Evolutionary conservation across 2,329 filamentous ascomycete genomes (phyloP).

Genomic region (Pyrenophora graminea): DNA sequence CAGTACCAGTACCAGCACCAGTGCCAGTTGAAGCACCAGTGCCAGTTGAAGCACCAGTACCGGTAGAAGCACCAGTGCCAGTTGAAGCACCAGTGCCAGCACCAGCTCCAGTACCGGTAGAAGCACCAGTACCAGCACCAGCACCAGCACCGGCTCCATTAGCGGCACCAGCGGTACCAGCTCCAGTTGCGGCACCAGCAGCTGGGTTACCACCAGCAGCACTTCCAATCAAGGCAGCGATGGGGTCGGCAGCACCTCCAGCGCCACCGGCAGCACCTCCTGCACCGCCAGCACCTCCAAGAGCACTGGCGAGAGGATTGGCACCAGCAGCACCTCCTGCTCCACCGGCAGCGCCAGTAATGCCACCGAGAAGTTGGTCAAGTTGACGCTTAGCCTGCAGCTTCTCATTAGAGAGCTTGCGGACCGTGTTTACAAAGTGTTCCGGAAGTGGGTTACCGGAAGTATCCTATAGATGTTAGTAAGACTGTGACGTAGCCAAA

Average conservation of each 20-base stretch:
- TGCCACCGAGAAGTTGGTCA: constrained; percentile 27
- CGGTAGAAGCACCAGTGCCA: background rate
- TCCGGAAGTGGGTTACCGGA: constrained; percentile 26
- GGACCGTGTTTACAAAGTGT: constrained; percentile 28
- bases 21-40: background rate
- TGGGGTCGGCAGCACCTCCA: constrained; percentile 4
- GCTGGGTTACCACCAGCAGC: background rate
- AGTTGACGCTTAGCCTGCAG: constrained; percentile 32
- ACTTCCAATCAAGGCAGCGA: constrained; percentile 6
- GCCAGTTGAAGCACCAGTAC: background rate
- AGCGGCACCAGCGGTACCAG: background rate
- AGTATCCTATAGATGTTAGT: constrained; percentile 18
- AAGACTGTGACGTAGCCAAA: background rate
- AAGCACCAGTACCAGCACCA: background rate
- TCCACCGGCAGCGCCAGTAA: constrained; percentile 12
- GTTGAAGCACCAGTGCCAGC: background rate
- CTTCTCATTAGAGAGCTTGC: constrained; percentile 28
- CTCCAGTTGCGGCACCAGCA: background rate
- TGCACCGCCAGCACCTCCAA: constrained; percentile 4
- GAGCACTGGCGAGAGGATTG: constrained; percentile 3
- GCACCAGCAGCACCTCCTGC: constrained; percentile 13
- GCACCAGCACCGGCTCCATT: background rate
- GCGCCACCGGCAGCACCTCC: constrained; percentile 6
- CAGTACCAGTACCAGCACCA: background rate
- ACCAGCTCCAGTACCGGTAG: background rate